phyloP scores from a whole-genome alignment of 345 rosid genomes.

The Mangifera indica region DNA sequence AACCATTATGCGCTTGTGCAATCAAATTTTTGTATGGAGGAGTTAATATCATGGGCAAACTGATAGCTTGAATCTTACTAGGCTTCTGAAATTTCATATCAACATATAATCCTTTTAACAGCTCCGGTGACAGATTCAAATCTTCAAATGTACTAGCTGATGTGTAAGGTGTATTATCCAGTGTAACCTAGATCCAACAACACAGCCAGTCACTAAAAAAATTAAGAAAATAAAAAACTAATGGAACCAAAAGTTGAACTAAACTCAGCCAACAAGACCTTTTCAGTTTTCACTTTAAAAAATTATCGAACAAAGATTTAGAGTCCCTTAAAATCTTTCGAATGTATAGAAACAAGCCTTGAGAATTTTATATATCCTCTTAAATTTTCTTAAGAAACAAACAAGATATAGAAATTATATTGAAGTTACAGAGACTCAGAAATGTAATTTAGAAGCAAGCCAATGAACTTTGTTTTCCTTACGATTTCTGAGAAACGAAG shows the following conservation, averaged over 20 bases:
- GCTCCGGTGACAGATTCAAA: slow-evolving; percentile 66
- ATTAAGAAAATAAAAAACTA: not conserved
- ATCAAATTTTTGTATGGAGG: slow-evolving; percentile 80
- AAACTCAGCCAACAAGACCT: too few species aligned
- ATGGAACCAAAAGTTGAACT: not conserved
- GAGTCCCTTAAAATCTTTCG: too few species aligned
- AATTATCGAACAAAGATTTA: too few species aligned
- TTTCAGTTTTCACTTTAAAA: too few species aligned
- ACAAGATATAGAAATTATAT: too few species aligned
- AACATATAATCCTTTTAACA: slow-evolving; percentile 83
- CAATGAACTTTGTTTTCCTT: too few species aligned
- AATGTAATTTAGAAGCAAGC: too few species aligned
- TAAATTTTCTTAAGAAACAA: too few species aligned
- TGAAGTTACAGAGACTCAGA: too few species aligned
- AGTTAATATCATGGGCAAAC: slow-evolving; percentile 88
- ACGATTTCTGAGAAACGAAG: too few species aligned
- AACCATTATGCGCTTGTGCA: slow-evolving; percentile 97
- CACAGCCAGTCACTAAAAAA: too few species aligned
- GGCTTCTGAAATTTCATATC: slow-evolving; percentile 95
- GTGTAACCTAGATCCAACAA: slow-evolving; percentile 51
- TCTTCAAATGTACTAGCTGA: slow-evolving; percentile 83
- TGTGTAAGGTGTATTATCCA: slow-evolving; percentile 79
- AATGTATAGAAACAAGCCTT: not conserved
- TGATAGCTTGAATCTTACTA: slow-evolving; percentile 90
- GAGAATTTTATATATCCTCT: not conserved